Percentiles rank a stretch among this genome's conserved stretches.
Evolutionary conservation across 2,329 filamentous ascomycete species (phyloP).

Genomic region (Endothia cerciana): DNA sequence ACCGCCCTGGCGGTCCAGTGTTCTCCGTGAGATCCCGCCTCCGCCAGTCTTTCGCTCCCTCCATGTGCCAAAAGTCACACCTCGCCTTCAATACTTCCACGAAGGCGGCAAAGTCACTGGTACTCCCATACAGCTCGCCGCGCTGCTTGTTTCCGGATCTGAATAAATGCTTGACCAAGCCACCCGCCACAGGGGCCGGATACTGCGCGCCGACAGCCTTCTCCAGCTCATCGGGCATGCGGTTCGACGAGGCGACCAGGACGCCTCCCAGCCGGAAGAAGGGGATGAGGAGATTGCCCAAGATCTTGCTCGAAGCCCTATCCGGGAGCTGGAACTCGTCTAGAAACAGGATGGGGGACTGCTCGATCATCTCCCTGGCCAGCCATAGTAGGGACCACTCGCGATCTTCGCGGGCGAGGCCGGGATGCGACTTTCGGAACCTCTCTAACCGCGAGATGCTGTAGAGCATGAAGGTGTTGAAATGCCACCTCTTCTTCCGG

Average conservation of each 20-base stretch:
- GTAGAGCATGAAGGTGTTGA: conserved; percentile 85
- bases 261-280: conserved; percentile 86
- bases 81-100: conserved; percentile 75
- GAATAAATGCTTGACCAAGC: conserved; percentile 54
- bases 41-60: conserved; percentile 73
- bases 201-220: conserved; percentile 76
- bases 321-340: conserved; percentile 87
- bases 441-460: conserved; percentile 72
- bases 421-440: conserved; percentile 51
- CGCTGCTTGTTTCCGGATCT: conserved; percentile 42
- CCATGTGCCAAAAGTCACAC: conserved; percentile 86
- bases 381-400: conserved; percentile 75
- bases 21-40: conserved; percentile 49
- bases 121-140: conserved; percentile 59
- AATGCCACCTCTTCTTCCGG: conserved; percentile 78
- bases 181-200: conserved; percentile 56
- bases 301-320: conserved; percentile 74
- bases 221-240: conserved; percentile 80
- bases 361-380: conserved; percentile 75
- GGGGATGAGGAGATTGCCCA: conserved; percentile 76
- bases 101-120: conserved; percentile 76
- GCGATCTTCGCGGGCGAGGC: conserved; percentile 34
- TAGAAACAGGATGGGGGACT: conserved; percentile 76
- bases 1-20: conserved; percentile 6
- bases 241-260: conserved; percentile 78